Percentiles rank a stretch among this genome's conserved stretches.
Conservation (phyloP, 805 yeast species). For the Debaryomyces castellii region DNA sequence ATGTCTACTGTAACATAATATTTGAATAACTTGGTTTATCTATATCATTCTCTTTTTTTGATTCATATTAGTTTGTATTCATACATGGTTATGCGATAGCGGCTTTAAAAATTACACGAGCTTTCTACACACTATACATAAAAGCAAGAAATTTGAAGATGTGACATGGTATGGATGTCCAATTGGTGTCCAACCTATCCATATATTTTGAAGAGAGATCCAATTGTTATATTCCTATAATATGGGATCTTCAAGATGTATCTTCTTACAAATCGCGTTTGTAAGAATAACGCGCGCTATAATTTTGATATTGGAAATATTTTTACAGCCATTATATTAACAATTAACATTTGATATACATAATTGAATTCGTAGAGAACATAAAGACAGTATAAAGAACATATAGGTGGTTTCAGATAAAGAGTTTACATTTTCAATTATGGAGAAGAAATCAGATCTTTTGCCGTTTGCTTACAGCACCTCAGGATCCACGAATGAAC, state of each 20-base stretch:
- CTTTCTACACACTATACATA: no score
- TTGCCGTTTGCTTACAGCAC: conserved; percentile 52
- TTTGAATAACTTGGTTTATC: no score
- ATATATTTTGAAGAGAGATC: no score
- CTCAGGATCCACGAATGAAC: conserved; percentile 29
- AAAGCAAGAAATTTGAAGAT: no score
- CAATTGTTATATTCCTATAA: not conserved
- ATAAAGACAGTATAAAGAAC: not conserved
- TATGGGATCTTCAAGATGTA: not conserved
- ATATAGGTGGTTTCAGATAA: not conserved
- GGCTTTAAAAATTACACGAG: no score
- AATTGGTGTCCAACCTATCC: no score
- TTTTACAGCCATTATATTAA: not conserved
- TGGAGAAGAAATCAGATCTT: conserved; percentile 37
- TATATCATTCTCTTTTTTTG: no score
- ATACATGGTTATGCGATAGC: no score
- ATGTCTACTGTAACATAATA: no score
- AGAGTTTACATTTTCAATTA: conserved; percentile 1
- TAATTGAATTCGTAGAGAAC: not conserved
- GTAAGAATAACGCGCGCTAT: not conserved
- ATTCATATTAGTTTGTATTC: no score
- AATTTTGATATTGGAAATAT: not conserved
- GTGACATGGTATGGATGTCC: no score
- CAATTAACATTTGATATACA: no score
- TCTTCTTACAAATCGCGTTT: not conserved